Base-by-base conservation (phyloP, 495 filamentous ascomycete genomes). In the Podospora comata region DNA sequence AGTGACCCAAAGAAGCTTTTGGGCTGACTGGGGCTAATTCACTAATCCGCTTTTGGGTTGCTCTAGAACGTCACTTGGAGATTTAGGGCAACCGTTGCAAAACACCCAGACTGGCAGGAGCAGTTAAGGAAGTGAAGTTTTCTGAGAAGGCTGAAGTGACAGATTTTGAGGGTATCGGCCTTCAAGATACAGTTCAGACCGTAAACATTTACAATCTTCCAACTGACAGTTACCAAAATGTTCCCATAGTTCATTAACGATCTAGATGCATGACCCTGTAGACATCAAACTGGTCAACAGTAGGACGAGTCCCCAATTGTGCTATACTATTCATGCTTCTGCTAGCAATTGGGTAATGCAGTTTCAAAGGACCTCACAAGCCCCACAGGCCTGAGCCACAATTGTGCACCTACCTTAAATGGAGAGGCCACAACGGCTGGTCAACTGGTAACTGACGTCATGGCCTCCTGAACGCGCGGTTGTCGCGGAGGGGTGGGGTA, bases 401-500 rank as follows among this genome's bases (percentile, higher is more conserved):
- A 48, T 23, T 18, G 19, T 59, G 56, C 56, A 18, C 23, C 59
- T 61, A 20, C 59, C 30, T 7, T 32, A 7, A 4, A 32, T 32
- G 30, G 30, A 28, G 39, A 48, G 39, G 15, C 59, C 26, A 15
- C 26, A 26, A 26, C 59, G 6, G n/a, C 16, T 26, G 7, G 20
- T 26, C 26, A 32, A 18, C 59, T 61, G n/a, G n/a, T 23, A 5
- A 13, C 32, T 61, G 59, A 61, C 59, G 59, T 61, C 59, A 61
- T 61, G 16, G 27, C 59, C 26, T 2, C 6, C 16, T 30, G 26
- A 20, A 59, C 19, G 30, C 30, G 59, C 16, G 59, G 39, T 48
- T 9, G 39, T 16, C 9, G 39, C 15, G 39, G 13, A 23, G 23
- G 39, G 9, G 39, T 48, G 39, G 39, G 39, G 39, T 48, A 13